Percentiles rank a stretch among this genome's conserved stretches.
These are phyloP conservation scores for Cladosporium sp. DNA, from an alignment of 2,329 filamentous ascomycete species.

Conservation along the genomic window DNA sequence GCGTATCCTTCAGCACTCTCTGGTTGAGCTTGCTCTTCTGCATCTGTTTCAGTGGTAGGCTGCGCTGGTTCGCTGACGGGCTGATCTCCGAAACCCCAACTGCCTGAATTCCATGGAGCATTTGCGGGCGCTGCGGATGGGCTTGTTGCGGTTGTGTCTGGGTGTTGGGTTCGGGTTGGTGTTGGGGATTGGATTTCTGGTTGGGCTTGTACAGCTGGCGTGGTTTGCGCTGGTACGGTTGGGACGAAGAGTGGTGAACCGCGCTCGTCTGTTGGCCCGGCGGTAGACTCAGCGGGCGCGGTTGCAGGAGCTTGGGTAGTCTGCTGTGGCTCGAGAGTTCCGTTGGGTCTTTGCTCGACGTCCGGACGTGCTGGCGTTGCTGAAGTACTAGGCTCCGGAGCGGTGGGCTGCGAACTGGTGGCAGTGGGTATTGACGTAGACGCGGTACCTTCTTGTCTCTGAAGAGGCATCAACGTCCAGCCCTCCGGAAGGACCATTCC, in stretches of 20 bases:
- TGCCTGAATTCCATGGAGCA: constrained; percentile 16
- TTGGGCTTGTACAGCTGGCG: neutral
- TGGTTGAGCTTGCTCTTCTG: neutral
- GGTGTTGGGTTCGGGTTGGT: neutral
- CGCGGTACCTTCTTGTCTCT: constrained; percentile 26
- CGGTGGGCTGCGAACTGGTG: neutral
- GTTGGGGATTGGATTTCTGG: constrained; percentile 1
- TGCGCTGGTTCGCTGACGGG: constrained; percentile 1
- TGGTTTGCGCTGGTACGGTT: neutral
- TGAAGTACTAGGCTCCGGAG: neutral
- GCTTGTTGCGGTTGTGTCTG: neutral
- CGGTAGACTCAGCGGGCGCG: neutral
- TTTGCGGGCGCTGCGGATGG: constrained; percentile 6
- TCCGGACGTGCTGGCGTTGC: neutral
- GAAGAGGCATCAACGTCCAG: constrained; percentile 52
- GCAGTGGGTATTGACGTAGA: neutral
- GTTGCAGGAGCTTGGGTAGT: neutral
- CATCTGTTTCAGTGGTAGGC: neutral
- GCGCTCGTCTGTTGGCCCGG: constrained; percentile 30
- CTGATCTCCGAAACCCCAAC: constrained; percentile 25
- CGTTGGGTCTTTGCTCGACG: neutral
- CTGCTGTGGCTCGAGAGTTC: neutral
- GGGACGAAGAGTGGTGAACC: constrained; percentile 35
- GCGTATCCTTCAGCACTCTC: neutral
- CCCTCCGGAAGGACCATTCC: constrained; percentile 55